A percentile compares a stretch with the other conserved stretches of the same genome.
Evolutionary conservation across 2,329 filamentous ascomycete genomes (phyloP).

Genomic region (Colletotrichum sp.): DNA sequence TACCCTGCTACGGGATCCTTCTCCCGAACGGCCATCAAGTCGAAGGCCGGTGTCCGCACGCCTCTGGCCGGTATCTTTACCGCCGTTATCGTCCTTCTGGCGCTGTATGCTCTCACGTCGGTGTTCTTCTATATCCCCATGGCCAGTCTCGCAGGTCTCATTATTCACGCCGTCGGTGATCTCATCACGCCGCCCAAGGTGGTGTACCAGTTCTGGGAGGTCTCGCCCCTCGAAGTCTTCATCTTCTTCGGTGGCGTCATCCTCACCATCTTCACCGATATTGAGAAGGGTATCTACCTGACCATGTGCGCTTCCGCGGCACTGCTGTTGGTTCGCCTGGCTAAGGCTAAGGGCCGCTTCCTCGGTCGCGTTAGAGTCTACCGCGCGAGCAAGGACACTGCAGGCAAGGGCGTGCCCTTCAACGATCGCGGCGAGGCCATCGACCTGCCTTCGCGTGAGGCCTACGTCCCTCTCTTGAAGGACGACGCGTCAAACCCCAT

Average conservation of each 20-base stretch:
- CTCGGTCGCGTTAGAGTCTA: constrained; percentile 41
- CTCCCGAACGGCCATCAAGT: constrained; percentile 79
- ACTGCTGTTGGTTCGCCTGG: constrained; percentile 49
- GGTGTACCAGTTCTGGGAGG: constrained; percentile 78
- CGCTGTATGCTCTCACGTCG: constrained; percentile 77
- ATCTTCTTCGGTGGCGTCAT: constrained; percentile 79
- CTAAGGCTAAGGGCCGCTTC: constrained; percentile 52
- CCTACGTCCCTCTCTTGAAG: constrained; percentile 46
- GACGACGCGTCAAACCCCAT: constrained; percentile 50
- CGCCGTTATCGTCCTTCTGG: constrained; percentile 75
- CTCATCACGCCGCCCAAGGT: constrained; percentile 75
- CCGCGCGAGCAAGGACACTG: constrained; percentile 20
- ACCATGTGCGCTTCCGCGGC: constrained; percentile 48
- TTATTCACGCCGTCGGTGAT: constrained; percentile 84
- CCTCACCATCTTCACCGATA: constrained; percentile 52
- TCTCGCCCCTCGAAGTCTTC: constrained; percentile 74
- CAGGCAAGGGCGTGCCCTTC: constrained; percentile 20
- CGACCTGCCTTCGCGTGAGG: constrained; percentile 28
- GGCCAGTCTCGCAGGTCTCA: constrained; percentile 73
- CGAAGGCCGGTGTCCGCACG: constrained; percentile 81
- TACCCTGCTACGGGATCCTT: constrained; percentile 53
- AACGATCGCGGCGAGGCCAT: constrained; percentile 19
- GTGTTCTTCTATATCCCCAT: constrained; percentile 85
- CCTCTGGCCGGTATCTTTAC: constrained; percentile 82
- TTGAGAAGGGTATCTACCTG: constrained; percentile 56